Evolutionary conservation across 2,329 filamentous ascomycete species (phyloP), one percentile per base, ranked within the genome.

Genomic region (Fusarium fujikuroi): DNA sequence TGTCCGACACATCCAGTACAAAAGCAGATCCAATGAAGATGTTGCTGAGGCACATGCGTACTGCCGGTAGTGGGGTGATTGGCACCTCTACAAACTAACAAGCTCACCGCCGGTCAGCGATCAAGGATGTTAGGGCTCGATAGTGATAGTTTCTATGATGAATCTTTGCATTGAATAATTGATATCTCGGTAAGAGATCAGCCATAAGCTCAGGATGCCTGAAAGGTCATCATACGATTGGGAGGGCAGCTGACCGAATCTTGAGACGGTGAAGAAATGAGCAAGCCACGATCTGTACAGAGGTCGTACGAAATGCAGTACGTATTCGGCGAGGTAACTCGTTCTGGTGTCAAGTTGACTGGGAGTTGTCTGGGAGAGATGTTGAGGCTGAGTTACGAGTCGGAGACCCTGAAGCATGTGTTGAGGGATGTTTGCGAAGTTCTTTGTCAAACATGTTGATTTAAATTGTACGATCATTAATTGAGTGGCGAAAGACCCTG

Each of bases 41-140:
- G 58, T 52, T 47, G 30, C 52, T 53, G 54, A 72, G 63, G 50
- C 63, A 66, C 66, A 75, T 71, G 65, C 58, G 52, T 37, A 56
- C 56, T 64, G 64, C 66, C 63, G 59, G 59, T 63, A 58, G 69
- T 76, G 75, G 74, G 63, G 72, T 76, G 72, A 74, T 74, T 69
- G 64, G 64, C 60, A 62, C 60, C 60, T 46, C 37, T 61, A 30
- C 57, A 68, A 49, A 56, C 40, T 68, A 66, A 59, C 44, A 65
- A 49, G 47, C 66, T 76, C 74, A 77, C 74, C 75, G 75, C 75
- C 58, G 66, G 73, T 76, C 73, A 66, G 47, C 44, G 60, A 52
- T 60, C 64, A 75, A 62, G 53, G 64, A 54, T 46, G 56, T 30
- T 58, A 67, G 60, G 42, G 40, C 39, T 70, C 44, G 39, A 58